Evolutionary conservation across 108 stramenopile genomes (phyloP).

Genomic region (Skeletonema menzelii): DNA sequence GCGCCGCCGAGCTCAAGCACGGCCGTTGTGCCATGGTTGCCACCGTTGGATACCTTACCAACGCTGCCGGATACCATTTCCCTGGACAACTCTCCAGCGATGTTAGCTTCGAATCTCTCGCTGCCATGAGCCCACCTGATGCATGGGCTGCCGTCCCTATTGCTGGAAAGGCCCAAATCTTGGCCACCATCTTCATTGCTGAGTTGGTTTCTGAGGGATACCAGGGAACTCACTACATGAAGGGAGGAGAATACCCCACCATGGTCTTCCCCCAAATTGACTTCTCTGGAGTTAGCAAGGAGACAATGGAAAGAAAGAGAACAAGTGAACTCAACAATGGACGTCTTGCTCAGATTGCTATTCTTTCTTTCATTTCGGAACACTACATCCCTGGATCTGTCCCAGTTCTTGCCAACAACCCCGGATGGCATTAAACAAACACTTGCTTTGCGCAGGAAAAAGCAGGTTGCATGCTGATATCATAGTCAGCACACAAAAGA

Average conservation of each 20-base stretch:
- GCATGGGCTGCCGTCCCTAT: slow-evolving; percentile 85
- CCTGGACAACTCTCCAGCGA: slow-evolving; percentile 74
- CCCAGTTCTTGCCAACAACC: slow-evolving; percentile 50
- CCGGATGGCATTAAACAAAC: neutral
- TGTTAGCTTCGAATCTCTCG: slow-evolving; percentile 69
- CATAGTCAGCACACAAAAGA: neutral
- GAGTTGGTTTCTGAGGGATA: slow-evolving; percentile 71
- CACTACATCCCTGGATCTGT: slow-evolving; percentile 79
- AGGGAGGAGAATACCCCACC: slow-evolving; percentile 74
- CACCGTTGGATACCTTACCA: slow-evolving; percentile 79
- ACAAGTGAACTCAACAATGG: slow-evolving; percentile 79
- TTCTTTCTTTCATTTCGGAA: slow-evolving; percentile 73
- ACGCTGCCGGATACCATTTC: slow-evolving; percentile 77
- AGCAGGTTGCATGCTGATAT: neutral
- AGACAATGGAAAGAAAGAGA: slow-evolving; percentile 63
- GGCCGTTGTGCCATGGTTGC: slow-evolving; percentile 87
- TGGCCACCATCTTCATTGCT: slow-evolving; percentile 74
- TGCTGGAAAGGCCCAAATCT: slow-evolving; percentile 83
- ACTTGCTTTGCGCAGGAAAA: neutral
- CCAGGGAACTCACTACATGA: slow-evolving; percentile 78
- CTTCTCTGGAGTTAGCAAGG: slow-evolving; percentile 70
- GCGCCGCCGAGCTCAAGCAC: slow-evolving; percentile 87
- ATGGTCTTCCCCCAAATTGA: slow-evolving; percentile 88
- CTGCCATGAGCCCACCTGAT: slow-evolving; percentile 80
- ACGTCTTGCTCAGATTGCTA: slow-evolving; percentile 80